Base-by-base conservation (phyloP, 2,329 filamentous ascomycete genomes). In the Clonostachys solani region DNA sequence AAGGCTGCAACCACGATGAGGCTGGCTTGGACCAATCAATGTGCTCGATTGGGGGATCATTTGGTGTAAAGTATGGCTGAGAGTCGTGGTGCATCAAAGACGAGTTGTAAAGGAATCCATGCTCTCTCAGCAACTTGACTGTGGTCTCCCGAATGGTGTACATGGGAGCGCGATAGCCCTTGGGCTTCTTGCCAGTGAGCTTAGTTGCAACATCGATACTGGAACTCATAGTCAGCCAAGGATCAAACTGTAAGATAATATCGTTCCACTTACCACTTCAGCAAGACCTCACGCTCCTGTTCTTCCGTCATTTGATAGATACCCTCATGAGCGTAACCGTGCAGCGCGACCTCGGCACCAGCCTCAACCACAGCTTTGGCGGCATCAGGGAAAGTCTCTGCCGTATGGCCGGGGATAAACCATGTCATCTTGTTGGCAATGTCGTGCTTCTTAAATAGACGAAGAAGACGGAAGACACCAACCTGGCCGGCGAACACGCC, bases 401-500 rank as follows among this genome's bases (percentile, higher is more conserved):
- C 61, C 0, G 64, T 69, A 54, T 76, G 73, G 54, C 73, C 72
- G 1, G 73, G 73, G 15, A 77, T 67, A 50, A 72, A 74, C 72
- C 72, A 76, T 6, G 73, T 75, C 19, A 71, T 60, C 57, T 71
- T 74, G 49, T 75, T 63, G 6, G 71, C 59, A 40, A 76, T 64
- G 3, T 60, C 55, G 43, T 73, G 62, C 49, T 68, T 71, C 34
- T 64, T 60, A 56, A 78, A 75, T 8, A 58, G 37, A 47, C 71
- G 68, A 8, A 79, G 61, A 2, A 79, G 65, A 7, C 75, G 67
- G 5, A 67, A 64, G 2, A 75, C 74, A 18, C 74, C 75, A 36
- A 76, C 71, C 15, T 68, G 64, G 5, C 69, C 75, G 42, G 68
- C 65, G 59, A 78, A 76, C 56, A 76, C 71, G 42, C 76, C 76